A percentile compares a stretch with the other conserved stretches of the same genome.
Evolutionary conservation across 1,139 yeast species (phyloP).

Genomic region (Eremothecium sinecaudum): DNA sequence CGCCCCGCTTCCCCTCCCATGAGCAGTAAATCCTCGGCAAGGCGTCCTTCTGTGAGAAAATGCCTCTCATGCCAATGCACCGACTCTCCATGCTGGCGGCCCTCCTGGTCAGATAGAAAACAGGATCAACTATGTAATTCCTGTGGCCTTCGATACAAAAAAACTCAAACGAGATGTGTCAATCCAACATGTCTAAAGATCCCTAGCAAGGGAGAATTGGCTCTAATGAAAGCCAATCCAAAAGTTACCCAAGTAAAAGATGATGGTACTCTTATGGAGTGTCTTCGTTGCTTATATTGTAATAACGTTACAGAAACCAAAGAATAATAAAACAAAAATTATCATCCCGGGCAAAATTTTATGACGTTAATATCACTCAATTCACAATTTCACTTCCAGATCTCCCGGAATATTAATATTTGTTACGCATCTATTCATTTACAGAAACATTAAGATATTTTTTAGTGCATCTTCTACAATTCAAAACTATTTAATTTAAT

Average conservation of each 20-base stretch:
- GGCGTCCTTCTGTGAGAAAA: slow-evolving; percentile 33
- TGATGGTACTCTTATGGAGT: slow-evolving; percentile 15
- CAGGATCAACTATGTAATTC: slow-evolving; percentile 94
- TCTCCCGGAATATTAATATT: too few species aligned
- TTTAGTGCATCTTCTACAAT: too few species aligned
- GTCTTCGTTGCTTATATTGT: slow-evolving; percentile 28
- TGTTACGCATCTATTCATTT: too few species aligned
- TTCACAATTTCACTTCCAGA: too few species aligned
- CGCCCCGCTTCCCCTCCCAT: slow-evolving; percentile 2
- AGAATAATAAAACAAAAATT: slow-evolving; percentile 1
- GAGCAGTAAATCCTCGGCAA: slow-evolving; percentile 6
- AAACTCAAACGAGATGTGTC: slow-evolving; percentile 84
- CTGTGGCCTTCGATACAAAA: slow-evolving; percentile 89
- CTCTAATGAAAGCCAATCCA: slow-evolving; percentile 54
- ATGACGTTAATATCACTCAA: too few species aligned
- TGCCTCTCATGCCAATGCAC: slow-evolving; percentile 89
- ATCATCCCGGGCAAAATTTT: too few species aligned
- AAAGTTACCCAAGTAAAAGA: slow-evolving; percentile 8
- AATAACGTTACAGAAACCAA: slow-evolving; percentile 23
- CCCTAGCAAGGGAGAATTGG: slow-evolving; percentile 96
- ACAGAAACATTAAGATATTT: too few species aligned
- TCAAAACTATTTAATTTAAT: too few species aligned
- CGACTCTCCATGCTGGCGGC: slow-evolving; percentile 98
- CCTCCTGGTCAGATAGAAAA: slow-evolving; percentile 74
- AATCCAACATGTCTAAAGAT: slow-evolving; percentile 69